phyloP scores from a whole-genome alignment of 257 asterid species.

The Fraxinus americana region DNA sequence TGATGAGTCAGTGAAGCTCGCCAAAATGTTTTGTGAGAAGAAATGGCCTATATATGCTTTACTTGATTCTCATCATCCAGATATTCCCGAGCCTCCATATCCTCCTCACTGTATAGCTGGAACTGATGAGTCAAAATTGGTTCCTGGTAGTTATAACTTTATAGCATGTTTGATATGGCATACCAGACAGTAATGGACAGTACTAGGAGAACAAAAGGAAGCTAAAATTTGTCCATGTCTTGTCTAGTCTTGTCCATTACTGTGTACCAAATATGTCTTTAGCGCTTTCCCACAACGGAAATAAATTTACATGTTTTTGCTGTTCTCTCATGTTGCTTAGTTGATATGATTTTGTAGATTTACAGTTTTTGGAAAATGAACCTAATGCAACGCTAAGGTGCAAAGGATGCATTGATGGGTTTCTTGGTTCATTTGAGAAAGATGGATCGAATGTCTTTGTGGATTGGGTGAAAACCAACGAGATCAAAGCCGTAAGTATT shows the following conservation, averaged over 20 bases:
- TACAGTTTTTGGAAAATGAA: slow-evolving; percentile 84
- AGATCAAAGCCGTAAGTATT: slow-evolving; percentile 64
- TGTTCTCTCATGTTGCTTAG: slow-evolving; percentile 13
- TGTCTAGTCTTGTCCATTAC: background rate
- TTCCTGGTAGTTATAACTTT: slow-evolving; percentile 55
- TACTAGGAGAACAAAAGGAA: background rate
- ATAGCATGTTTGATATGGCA: background rate
- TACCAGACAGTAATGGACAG: background rate
- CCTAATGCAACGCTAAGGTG: slow-evolving; percentile 68
- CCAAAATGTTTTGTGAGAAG: slow-evolving; percentile 58
- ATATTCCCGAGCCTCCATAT: slow-evolving; percentile 86
- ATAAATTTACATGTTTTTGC: background rate
- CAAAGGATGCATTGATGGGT: slow-evolving; percentile 91
- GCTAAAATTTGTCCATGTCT: background rate
- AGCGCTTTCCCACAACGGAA: background rate
- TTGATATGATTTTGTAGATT: slow-evolving; percentile 49
- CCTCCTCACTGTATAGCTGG: slow-evolving; percentile 94
- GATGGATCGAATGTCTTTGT: slow-evolving; percentile 86
- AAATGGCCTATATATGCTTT: slow-evolving; percentile 85
- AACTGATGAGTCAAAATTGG: slow-evolving; percentile 72
- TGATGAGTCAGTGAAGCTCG: slow-evolving; percentile 74
- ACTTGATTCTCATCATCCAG: slow-evolving; percentile 78
- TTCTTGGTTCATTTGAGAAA: slow-evolving; percentile 73
- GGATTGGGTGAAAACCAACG: slow-evolving; percentile 83
- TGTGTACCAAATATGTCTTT: background rate